These are phyloP conservation scores for Pochonia chlamydosporia DNA, from an alignment of 2,329 filamentous ascomycete genomes.

Conservation along the genomic window DNA sequence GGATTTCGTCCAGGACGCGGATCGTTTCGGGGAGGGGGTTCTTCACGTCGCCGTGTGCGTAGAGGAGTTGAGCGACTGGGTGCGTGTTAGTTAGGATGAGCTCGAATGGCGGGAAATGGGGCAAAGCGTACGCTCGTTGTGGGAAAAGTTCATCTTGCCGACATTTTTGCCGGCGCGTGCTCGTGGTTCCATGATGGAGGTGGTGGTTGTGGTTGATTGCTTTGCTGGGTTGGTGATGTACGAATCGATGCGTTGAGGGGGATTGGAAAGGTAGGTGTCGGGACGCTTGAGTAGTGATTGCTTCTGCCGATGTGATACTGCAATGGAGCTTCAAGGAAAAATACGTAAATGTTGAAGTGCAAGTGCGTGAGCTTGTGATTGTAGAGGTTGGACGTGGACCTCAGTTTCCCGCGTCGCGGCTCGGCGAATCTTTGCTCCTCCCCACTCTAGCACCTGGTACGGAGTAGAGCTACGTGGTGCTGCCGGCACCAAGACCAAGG, in stretches of 20 bases:
- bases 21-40: constrained; percentile 79
- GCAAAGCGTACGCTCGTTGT: constrained; percentile 56
- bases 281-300: too few species aligned
- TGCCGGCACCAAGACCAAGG: constrained; percentile 13
- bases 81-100: neutral
- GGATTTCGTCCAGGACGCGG: constrained; percentile 85
- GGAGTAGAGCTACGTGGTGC: constrained; percentile 14
- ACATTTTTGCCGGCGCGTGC: constrained; percentile 75
- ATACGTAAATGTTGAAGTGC: neutral
- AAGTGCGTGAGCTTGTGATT: neutral
- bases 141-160: constrained; percentile 74
- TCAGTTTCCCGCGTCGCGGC: constrained; percentile 12
- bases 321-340: too few species aligned
- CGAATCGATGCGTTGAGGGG: too few species aligned
- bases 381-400: constrained; percentile 1
- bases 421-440: constrained; percentile 33
- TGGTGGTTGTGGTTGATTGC: neutral
- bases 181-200: constrained; percentile 65
- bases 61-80: constrained; percentile 67
- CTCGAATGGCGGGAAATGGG: neutral
- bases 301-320: too few species aligned
- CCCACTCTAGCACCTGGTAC: constrained; percentile 11
- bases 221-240: neutral
- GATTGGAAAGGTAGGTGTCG: too few species aligned
- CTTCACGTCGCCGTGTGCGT: constrained; percentile 72